These are phyloP conservation scores for Pseudocercospora fijiensis DNA, from an alignment of 2,329 filamentous ascomycete species.

Conservation along the genomic window DNA sequence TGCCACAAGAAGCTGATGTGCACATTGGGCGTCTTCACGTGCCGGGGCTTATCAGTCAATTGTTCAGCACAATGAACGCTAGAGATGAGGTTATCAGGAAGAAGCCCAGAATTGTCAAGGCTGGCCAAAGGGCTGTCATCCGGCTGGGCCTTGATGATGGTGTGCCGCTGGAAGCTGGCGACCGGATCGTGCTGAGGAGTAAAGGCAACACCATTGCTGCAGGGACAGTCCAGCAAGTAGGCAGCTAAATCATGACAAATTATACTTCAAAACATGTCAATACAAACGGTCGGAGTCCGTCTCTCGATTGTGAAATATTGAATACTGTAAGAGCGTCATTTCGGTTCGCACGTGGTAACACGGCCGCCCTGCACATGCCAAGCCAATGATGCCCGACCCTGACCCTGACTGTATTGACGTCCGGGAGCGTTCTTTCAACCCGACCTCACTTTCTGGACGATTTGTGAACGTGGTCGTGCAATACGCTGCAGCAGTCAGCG, in stretches of 20 bases:
- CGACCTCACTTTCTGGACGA: not conserved
- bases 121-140: constrained; percentile 73
- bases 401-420: not conserved
- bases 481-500: not conserved
- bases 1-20: constrained; percentile 86
- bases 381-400: not conserved
- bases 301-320: no score
- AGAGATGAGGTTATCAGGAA: constrained; percentile 76
- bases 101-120: constrained; percentile 78
- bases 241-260: constrained; percentile 10
- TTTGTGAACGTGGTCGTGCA: not conserved
- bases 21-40: constrained; percentile 81
- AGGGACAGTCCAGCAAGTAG: constrained; percentile 63
- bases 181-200: constrained; percentile 75
- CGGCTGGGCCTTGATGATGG: constrained; percentile 61
- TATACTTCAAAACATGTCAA: not conserved
- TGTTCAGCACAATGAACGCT: constrained; percentile 71
- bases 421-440: not conserved
- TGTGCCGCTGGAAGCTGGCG: constrained; percentile 76
- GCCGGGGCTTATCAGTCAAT: constrained; percentile 68
- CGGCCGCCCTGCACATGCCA: not conserved
- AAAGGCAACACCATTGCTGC: constrained; percentile 84
- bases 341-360: not conserved
- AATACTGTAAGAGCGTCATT: not conserved
- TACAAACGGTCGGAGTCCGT: not conserved